Evolutionary conservation across 2,329 filamentous ascomycete genomes (phyloP), one percentile per base, ranked within the genome.

Genomic region (Thelonectria olida): DNA sequence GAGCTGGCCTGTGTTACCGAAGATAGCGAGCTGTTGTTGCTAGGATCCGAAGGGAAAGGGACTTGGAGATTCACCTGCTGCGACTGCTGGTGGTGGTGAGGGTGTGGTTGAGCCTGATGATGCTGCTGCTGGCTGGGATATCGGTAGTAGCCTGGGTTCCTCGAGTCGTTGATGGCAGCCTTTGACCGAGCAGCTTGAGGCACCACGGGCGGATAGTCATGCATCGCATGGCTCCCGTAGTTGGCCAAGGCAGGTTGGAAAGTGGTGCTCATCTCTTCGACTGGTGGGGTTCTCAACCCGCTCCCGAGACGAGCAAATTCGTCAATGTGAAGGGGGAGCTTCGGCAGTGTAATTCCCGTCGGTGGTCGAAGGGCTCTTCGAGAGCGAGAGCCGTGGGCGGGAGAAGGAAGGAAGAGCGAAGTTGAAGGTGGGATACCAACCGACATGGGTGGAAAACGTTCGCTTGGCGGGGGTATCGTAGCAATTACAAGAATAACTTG

Each of bases 221-320:
- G 75, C 38, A 82, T 70, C 38, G 77, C 75, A 76, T 84, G 80
- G 64, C 72, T 76, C 39, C 82, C 79, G 73, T 84, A 85, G 53
- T 79, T 78, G 61, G 80, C 77, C 68, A 82, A 76, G 55, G 79
- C 74, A 12, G 80, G 76, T 51, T 84, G 82, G 66, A 85, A 86
- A n/a, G 81, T 76, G 63, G 82, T 77, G 67, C 80, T 83, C 85
- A 87, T 82, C 61, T 80, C 78, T 76, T 85, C 83, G 66, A 77
- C 73, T 39, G 83, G 84, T 52, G 84, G 84, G 61, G 83, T 85
- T 70, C 76, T 78, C 68, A 85, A 79, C 62, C 84, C 82, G 72
- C 73, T 72, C 58, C 68, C 72, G 53, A 64, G 54, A 39, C 53
- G 58, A 36, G 55, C 52, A 49, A 65, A 57, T 54, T 64, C 57